Conservation (phyloP, 2,329 filamentous ascomycete species). For the Waltergamsia citrina region DNA sequence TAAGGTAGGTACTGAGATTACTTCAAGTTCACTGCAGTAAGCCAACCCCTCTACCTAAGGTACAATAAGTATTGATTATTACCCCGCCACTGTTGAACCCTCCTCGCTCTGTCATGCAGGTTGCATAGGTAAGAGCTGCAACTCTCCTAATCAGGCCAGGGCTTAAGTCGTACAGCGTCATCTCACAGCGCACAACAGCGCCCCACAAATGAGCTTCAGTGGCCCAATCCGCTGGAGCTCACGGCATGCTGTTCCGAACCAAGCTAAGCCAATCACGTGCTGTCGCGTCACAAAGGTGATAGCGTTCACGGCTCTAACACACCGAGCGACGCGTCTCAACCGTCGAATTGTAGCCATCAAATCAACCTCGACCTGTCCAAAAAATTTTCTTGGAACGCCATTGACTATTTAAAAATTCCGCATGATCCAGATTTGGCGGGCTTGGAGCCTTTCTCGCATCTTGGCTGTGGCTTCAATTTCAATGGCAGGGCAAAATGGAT, state of each 20-base stretch:
- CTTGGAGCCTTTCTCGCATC: background rate
- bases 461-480: background rate
- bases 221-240: background rate
- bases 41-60: too few species aligned
- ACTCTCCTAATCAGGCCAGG: background rate
- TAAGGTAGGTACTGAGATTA: too few species aligned
- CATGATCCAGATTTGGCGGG: too few species aligned
- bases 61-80: too few species aligned
- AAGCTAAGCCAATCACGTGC: background rate
- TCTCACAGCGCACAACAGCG: background rate
- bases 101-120: too few species aligned
- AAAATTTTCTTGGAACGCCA: too few species aligned
- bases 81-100: too few species aligned
- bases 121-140: too few species aligned
- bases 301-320: background rate
- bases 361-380: too few species aligned
- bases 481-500: constrained; percentile 16
- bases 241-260: background rate
- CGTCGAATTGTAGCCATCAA: background rate
- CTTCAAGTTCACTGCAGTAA: too few species aligned
- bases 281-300: background rate
- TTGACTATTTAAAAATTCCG: too few species aligned
- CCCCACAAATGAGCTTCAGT: background rate
- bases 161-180: background rate
- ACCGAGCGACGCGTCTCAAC: background rate